Evolutionary conservation across 768 basidiomycete species (phyloP).

Genomic region (Leccinum truebloodii): DNA sequence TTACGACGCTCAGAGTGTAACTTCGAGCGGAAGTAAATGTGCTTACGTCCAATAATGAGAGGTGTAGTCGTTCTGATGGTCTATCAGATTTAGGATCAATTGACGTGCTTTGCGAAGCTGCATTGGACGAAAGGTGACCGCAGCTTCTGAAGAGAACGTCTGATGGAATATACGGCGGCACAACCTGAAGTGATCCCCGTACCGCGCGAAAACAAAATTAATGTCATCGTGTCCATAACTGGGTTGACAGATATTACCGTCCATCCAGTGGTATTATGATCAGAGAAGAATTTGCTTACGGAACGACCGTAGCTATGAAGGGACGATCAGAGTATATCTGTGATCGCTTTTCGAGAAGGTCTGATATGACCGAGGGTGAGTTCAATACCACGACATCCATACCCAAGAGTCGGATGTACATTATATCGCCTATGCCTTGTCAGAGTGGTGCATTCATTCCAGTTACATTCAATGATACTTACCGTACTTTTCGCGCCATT

Average conservation of each 20-base stretch:
- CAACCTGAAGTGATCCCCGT: conserved; percentile 16
- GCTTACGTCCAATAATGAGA: conserved; percentile 16
- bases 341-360: conserved; percentile 50
- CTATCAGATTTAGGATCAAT: conserved; percentile 7
- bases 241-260: background rate
- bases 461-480: background rate
- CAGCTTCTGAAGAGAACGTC: conserved; percentile 10
- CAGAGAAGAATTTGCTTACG: conserved; percentile 9
- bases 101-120: conserved; percentile 13
- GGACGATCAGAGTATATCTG: conserved; percentile 55
- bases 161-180: conserved; percentile 20
- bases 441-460: background rate
- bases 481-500: background rate
- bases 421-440: background rate
- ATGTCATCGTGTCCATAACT: conserved; percentile 21
- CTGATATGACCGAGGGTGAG: conserved; percentile 22
- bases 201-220: conserved; percentile 10
- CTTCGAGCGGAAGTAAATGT: background rate
- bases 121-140: conserved; percentile 5
- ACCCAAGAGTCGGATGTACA: background rate
- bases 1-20: background rate
- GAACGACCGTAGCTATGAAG: conserved; percentile 15
- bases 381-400: background rate
- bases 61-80: conserved; percentile 5
- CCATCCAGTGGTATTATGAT: background rate